A percentile compares a stretch with the other conserved stretches of the same genome.
phyloP scores from a whole-genome alignment of 2,329 filamentous ascomycete species.

The Aspergillus hortae region DNA sequence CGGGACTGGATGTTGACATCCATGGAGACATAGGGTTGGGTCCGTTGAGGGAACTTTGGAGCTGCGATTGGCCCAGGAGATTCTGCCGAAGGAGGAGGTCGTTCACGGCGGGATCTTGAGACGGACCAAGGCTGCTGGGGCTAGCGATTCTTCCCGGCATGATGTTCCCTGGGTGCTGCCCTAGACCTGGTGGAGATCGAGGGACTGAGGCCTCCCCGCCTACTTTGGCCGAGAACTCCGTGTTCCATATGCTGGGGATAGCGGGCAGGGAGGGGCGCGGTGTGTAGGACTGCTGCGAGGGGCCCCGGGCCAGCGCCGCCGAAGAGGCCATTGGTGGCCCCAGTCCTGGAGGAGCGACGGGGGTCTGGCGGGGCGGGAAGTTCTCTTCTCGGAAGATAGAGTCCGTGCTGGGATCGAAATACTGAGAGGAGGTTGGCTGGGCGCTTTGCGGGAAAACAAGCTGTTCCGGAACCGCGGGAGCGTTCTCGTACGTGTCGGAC shows the following conservation, averaged over 20 bases:
- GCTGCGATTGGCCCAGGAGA: conserved; percentile 23
- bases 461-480: conserved; percentile 23
- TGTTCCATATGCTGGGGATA: conserved; percentile 45
- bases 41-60: conserved; percentile 18
- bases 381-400: conserved; percentile 21
- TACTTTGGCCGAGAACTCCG: conserved; percentile 42
- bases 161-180: conserved; percentile 15
- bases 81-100: conserved; percentile 27
- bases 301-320: conserved; percentile 16
- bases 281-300: conserved; percentile 30
- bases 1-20: conserved; percentile 16
- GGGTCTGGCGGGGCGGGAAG: conserved; percentile 20
- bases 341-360: conserved; percentile 34
- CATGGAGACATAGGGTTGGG: conserved; percentile 23
- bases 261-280: conserved; percentile 26
- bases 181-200: conserved; percentile 36
- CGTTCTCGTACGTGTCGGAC: conserved; percentile 38
- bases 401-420: conserved; percentile 19
- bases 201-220: conserved; percentile 39
- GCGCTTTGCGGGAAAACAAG: conserved; percentile 22
- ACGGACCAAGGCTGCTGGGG: conserved; percentile 17
- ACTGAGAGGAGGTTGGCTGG: conserved; percentile 21
- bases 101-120: conserved; percentile 24
- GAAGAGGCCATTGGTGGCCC: conserved; percentile 20
- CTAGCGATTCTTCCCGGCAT: conserved; percentile 12